These are phyloP conservation scores for Solanum ahanhuiri DNA, from an alignment of 257 asterid genomes.

Conservation along the genomic window DNA sequence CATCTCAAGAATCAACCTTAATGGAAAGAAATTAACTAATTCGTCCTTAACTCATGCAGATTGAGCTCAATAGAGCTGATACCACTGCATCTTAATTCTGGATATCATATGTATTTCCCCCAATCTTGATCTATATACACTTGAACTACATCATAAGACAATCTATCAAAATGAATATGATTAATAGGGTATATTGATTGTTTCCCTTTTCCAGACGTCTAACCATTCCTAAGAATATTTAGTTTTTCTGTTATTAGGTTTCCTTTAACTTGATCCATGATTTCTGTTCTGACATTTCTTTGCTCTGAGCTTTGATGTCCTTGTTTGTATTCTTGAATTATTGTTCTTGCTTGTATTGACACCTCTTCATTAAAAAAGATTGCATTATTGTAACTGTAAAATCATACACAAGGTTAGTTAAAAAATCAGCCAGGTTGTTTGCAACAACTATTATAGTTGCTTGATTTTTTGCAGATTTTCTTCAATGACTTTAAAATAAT, in stretches of 20 bases:
- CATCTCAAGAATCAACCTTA: too few relatives aligned
- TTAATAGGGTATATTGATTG: not conserved
- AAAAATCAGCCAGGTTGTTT: not conserved
- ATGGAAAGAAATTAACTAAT: too few relatives aligned
- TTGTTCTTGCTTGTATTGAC: not conserved
- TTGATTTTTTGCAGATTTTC: too few relatives aligned
- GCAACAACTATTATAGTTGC: not conserved
- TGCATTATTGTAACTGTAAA: not conserved
- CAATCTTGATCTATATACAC: too few relatives aligned
- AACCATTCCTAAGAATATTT: not conserved
- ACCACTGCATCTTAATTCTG: not conserved
- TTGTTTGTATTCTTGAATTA: not conserved
- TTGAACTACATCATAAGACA: not conserved
- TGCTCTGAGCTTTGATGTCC: not conserved
- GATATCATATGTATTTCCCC: not conserved
- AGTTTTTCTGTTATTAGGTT: too few relatives aligned
- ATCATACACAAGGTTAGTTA: not conserved
- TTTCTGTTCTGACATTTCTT: not conserved
- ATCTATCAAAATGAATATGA: not conserved
- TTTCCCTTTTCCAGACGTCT: not conserved
- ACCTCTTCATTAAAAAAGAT: not conserved
- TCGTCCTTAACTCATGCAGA: not conserved
- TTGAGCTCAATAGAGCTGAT: not conserved
- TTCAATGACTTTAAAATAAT: not conserved
- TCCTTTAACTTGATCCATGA: not conserved